These are phyloP conservation scores for Aureobasidium vineae DNA, from an alignment of 2,329 filamentous ascomycete species.

Conservation along the genomic window DNA sequence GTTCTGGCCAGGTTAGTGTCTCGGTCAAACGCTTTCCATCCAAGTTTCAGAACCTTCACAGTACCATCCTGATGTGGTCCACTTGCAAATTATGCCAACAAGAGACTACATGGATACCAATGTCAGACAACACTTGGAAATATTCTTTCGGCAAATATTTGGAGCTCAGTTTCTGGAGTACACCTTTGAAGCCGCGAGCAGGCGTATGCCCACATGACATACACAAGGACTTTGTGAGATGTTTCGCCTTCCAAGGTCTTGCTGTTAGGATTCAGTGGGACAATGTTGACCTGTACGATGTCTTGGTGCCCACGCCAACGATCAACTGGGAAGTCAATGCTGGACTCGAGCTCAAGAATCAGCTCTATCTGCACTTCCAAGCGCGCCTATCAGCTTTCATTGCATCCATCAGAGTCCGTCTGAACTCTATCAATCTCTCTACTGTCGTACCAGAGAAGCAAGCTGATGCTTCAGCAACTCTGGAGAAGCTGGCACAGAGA, in stretches of 20 bases:
- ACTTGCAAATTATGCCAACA: conserved; percentile 89
- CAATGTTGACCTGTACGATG: conserved; percentile 86
- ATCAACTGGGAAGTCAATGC: conserved; percentile 98
- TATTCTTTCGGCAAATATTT: conserved; percentile 98
- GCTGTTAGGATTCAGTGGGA: conserved; percentile 91
- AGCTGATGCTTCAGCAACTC: conserved; percentile 75
- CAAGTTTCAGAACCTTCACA: conserved; percentile 62
- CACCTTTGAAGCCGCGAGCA: conserved; percentile 70
- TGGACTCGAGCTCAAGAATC: conserved; percentile 88
- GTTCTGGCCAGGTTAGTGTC: conserved; percentile 87
- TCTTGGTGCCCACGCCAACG: conserved; percentile 83
- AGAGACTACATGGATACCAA: conserved; percentile 82
- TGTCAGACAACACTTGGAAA: conserved; percentile 95
- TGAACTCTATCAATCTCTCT: conserved; percentile 87
- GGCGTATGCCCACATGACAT: conserved; percentile 86
- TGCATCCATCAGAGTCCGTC: conserved; percentile 74
- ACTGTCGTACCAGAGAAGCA: conserved; percentile 85
- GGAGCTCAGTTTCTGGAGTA: conserved; percentile 96
- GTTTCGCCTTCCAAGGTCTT: conserved; percentile 84
- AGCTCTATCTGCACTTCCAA: conserved; percentile 78
- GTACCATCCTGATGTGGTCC: conserved; percentile 96
- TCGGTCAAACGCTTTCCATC: conserved; percentile 75
- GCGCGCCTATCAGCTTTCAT: conserved; percentile 85
- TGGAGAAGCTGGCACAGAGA: conserved; percentile 73
- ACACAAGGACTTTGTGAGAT: conserved; percentile 86